Conservation (phyloP, 208 protist genomes). For the Trypanosoma avium region DNA sequence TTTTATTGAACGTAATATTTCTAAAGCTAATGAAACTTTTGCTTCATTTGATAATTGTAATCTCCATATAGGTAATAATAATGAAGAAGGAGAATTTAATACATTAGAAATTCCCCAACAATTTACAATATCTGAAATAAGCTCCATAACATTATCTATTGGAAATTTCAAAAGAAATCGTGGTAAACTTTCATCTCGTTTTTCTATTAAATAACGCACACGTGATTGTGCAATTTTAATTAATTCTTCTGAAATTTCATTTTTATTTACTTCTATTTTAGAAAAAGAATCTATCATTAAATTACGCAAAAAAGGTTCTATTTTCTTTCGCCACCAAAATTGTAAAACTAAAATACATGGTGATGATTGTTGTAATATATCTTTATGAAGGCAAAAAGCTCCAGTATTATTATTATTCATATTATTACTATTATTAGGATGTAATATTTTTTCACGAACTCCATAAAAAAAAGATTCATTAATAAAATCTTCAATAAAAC, state of each 20-base stretch:
- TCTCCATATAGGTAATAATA: conserved; percentile 1
- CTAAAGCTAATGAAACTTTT: not conserved
- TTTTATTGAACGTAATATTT: conserved; percentile 11
- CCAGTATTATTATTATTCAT: too few relatives aligned
- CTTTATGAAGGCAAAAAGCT: conserved; percentile 15
- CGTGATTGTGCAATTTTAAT: conserved; percentile 8
- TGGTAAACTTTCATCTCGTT: not conserved
- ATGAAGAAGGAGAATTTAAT: not conserved
- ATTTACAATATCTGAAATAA: conserved; percentile 6
- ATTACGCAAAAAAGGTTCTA: conserved; percentile 2
- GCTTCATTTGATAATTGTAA: conserved; percentile 19
- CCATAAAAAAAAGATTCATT: conserved; percentile 17
- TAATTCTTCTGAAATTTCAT: not conserved
- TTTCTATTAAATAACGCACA: conserved; percentile 12
- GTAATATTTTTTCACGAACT: conserved; percentile 8
- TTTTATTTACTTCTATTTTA: too few relatives aligned
- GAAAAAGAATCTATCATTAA: too few relatives aligned
- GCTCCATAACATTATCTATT: conserved; percentile 1
- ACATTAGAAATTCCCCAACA: too few relatives aligned
- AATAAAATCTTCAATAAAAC: conserved; percentile 18
- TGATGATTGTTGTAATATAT: not conserved
- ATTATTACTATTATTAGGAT: not conserved
- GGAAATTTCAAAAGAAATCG: not conserved
- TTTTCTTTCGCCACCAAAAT: conserved; percentile 22
- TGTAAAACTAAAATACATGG: conserved; percentile 15